A percentile compares a stretch with the other conserved stretches of the same genome.
Evolutionary conservation across 2,329 filamentous ascomycete genomes (phyloP).

Genomic region (Fusarium mexicanum): DNA sequence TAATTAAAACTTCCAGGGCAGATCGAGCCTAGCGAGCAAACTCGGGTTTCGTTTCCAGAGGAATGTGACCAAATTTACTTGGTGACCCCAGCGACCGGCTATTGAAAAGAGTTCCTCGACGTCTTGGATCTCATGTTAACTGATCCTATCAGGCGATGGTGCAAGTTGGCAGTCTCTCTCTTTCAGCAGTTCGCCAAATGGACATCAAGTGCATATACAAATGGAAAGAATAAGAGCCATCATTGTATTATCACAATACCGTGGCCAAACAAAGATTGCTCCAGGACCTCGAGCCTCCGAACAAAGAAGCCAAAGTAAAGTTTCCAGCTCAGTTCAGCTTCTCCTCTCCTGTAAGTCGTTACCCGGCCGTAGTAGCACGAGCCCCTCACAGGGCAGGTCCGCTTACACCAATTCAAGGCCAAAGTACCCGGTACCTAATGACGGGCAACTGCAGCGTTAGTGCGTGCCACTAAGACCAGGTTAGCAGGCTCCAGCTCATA

Average conservation of each 20-base stretch:
- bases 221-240: background rate
- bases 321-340: background rate
- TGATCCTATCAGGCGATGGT: background rate
- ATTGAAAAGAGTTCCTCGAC: slow-evolving; percentile 17
- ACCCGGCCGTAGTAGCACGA: slow-evolving; percentile 27
- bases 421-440: slow-evolving; percentile 19
- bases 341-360: slow-evolving; percentile 28
- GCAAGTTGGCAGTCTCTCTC: background rate
- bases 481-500: slow-evolving; percentile 25
- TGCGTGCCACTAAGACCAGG: slow-evolving; percentile 8
- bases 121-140: slow-evolving; percentile 11
- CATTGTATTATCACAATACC: background rate
- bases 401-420: background rate
- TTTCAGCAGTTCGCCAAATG: background rate
- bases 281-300: background rate
- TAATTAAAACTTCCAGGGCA: slow-evolving; percentile 34
- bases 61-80: slow-evolving; percentile 40
- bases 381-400: slow-evolving; percentile 19
- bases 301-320: slow-evolving; percentile 14
- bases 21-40: slow-evolving; percentile 29
- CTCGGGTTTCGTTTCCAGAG: slow-evolving; percentile 39
- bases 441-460: slow-evolving; percentile 25
- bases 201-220: background rate
- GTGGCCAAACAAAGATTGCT: background rate
- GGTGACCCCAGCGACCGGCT: slow-evolving; percentile 31